Evolutionary conservation across 352 stramenopile genomes (phyloP).

Genomic region (Pythium brassicae): DNA sequence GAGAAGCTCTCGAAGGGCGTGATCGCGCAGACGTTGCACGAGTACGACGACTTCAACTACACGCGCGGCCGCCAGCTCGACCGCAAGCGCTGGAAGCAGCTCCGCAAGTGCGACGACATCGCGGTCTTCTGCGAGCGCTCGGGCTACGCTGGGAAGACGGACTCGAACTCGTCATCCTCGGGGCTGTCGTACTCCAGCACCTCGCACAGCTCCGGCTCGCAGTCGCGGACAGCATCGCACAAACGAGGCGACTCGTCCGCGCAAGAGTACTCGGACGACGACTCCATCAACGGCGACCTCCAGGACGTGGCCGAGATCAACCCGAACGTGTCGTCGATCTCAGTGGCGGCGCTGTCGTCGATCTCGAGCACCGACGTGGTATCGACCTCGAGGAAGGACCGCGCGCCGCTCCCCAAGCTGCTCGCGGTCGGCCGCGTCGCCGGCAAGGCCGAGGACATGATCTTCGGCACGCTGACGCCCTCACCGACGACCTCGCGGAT

Average conservation of each 20-base stretch:
- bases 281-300: not conserved
- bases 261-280: not conserved
- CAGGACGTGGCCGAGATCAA: not conserved
- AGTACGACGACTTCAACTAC: conserved; percentile 39
- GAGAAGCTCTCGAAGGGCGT: conserved; percentile 25
- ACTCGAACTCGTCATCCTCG: no score
- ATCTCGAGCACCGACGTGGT: not conserved
- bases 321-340: not conserved
- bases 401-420: conserved; percentile 17
- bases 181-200: not conserved
- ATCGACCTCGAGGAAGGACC: not conserved
- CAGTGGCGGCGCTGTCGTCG: not conserved
- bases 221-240: not conserved
- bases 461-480: conserved; percentile 40
- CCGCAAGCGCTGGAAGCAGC: conserved; percentile 28
- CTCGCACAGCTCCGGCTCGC: not conserved
- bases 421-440: conserved; percentile 34
- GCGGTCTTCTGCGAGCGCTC: conserved; percentile 28
- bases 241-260: not conserved
- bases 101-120: conserved; percentile 32
- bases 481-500: conserved; percentile 28
- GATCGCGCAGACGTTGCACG: conserved; percentile 24
- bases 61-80: conserved; percentile 20
- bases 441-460: conserved; percentile 47
- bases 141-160: not conserved